These are phyloP conservation scores for Rhizopus sp. DNA, from an alignment of 371 early-diverging fungal species.

Conservation along the genomic window DNA sequence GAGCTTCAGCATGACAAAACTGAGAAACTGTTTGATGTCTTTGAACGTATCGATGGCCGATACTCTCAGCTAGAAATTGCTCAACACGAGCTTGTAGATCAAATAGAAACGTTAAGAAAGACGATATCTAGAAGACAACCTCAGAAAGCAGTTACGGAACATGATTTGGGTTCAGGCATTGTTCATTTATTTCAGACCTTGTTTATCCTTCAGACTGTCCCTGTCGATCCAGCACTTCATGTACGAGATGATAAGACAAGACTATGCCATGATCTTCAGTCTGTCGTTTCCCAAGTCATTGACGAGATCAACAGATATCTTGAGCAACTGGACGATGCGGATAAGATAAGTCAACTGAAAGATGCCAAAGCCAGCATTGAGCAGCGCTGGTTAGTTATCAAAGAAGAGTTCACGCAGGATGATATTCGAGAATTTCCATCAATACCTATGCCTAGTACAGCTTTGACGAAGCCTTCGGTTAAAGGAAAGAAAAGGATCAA, in stretches of 20 bases:
- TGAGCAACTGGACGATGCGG: not conserved
- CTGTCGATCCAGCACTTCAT: constrained; percentile 30
- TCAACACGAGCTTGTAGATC: constrained; percentile 37
- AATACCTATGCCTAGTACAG: not conserved
- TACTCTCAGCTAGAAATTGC: constrained; percentile 40
- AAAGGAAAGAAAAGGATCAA: not conserved
- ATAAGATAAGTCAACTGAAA: not conserved
- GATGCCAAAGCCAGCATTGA: constrained; percentile 15
- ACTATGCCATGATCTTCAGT: constrained; percentile 30
- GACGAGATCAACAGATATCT: not conserved
- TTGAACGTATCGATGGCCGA: constrained; percentile 47
- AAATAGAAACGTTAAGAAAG: constrained; percentile 35
- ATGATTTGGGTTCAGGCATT: constrained; percentile 16
- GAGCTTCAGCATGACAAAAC: constrained; percentile 42
- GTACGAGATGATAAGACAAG: constrained; percentile 33
- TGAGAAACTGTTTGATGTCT: constrained; percentile 47
- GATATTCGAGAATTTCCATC: constrained; percentile 2
- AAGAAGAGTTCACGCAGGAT: constrained; percentile 17
- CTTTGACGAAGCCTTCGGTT: not conserved
- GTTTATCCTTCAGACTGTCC: constrained; percentile 32
- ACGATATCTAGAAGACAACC: constrained; percentile 8
- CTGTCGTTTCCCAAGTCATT: constrained; percentile 20
- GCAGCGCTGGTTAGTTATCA: constrained; percentile 25
- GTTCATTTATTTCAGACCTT: constrained; percentile 34
- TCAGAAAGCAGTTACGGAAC: not conserved